Conservation (phyloP, 441 rosid genomes). For the Syzygium syzygioides region DNA sequence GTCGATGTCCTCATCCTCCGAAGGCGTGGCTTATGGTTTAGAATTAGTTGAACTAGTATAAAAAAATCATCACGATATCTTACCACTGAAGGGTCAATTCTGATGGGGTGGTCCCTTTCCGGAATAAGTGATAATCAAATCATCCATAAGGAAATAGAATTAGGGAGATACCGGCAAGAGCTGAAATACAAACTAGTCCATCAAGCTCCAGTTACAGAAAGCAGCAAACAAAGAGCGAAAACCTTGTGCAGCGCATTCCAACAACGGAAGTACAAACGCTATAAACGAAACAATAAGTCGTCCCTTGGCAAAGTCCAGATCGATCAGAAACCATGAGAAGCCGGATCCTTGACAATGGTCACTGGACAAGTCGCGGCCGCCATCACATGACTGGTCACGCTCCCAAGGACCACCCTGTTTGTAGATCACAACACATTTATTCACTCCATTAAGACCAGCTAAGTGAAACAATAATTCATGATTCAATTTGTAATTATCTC, state of each 20-base stretch:
- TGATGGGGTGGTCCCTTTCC: not conserved
- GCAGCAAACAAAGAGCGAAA: not conserved
- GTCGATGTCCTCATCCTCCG: not conserved
- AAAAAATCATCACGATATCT: not conserved
- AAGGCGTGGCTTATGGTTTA: not conserved
- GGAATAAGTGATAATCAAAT: not conserved
- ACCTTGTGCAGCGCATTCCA: not conserved
- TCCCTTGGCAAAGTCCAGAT: not conserved
- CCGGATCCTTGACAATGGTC: not conserved
- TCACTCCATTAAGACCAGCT: not conserved
- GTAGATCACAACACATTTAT: not conserved
- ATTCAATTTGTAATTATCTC: not conserved
- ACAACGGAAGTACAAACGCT: not conserved
- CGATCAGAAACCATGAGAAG: not conserved
- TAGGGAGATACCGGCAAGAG: not conserved
- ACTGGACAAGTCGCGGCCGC: not conserved
- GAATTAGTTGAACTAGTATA: not conserved
- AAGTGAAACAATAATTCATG: not conserved
- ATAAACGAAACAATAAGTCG: not conserved
- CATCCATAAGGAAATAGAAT: not conserved
- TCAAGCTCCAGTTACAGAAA: not conserved
- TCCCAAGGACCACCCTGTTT: constrained; percentile 2
- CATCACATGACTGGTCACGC: constrained; percentile 2
- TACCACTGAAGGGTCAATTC: not conserved
- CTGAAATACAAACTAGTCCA: not conserved